These are phyloP conservation scores for Fraxinus latifolia DNA, from an alignment of 305 asterid genomes.

Conservation along the genomic window DNA sequence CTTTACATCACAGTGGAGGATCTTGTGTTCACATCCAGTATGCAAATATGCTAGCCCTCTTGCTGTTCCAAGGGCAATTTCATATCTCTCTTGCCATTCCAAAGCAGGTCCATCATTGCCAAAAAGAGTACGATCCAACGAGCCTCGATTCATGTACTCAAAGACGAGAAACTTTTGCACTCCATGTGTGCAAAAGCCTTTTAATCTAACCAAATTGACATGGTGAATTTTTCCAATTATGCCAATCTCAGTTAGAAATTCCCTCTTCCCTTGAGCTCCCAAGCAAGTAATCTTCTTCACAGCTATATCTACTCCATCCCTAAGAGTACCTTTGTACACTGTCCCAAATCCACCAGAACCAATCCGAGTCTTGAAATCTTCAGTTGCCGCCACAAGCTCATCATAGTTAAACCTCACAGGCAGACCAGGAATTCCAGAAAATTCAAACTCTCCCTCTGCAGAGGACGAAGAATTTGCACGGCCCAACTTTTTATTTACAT, in stretches of 20 bases:
- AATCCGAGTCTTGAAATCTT: slow-evolving; percentile 46
- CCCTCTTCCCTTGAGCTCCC: slow-evolving; percentile 61
- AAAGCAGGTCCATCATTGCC: slow-evolving; percentile 38
- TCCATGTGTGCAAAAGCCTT: slow-evolving; percentile 58
- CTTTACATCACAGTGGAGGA: slow-evolving; percentile 78
- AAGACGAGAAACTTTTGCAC: slow-evolving; percentile 57
- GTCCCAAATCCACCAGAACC: slow-evolving; percentile 91
- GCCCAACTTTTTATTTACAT: slow-evolving; percentile 25
- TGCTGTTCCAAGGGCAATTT: slow-evolving; percentile 77
- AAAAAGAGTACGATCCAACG: slow-evolving; percentile 63
- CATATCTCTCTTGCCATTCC: slow-evolving; percentile 68
- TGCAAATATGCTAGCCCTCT: slow-evolving; percentile 78
- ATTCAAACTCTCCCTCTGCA: slow-evolving; percentile 44
- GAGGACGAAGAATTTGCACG: slow-evolving; percentile 29
- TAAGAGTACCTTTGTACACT: slow-evolving; percentile 61
- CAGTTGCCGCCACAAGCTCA: slow-evolving; percentile 55
- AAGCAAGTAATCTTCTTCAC: slow-evolving; percentile 76
- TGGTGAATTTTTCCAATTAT: slow-evolving; percentile 75
- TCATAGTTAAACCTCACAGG: slow-evolving; percentile 53
- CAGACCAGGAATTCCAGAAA: slow-evolving; percentile 57
- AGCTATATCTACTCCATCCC: slow-evolving; percentile 57
- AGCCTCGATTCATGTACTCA: slow-evolving; percentile 78
- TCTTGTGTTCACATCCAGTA: slow-evolving; percentile 67
- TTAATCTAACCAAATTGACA: slow-evolving; percentile 61
- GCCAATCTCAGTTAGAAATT: slow-evolving; percentile 68